Conservation (phyloP, 2,329 filamentous ascomycete genomes). For the Capronia epimyces region DNA sequence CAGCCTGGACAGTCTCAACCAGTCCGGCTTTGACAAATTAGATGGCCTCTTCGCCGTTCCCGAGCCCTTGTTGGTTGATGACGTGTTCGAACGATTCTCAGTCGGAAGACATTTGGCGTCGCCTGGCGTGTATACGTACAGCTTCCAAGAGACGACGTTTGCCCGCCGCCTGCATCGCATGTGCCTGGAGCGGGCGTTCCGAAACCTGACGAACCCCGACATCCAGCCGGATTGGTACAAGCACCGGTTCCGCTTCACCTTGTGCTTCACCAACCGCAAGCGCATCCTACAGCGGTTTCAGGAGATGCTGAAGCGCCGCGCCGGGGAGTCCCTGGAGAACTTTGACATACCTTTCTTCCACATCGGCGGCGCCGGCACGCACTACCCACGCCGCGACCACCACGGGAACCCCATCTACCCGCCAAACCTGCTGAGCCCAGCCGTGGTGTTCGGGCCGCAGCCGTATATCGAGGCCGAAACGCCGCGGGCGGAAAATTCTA, state of each 20-base stretch:
- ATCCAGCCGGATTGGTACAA: constrained; percentile 47
- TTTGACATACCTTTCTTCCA: constrained; percentile 59
- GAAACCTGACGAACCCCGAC: constrained; percentile 31
- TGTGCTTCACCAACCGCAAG: constrained; percentile 50
- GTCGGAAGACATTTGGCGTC: constrained; percentile 27
- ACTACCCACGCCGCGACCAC: constrained; percentile 47
- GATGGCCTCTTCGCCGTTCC: constrained; percentile 12
- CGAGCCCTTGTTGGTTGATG: constrained; percentile 10
- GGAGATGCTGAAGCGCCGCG: constrained; percentile 36
- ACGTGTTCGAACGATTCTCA: constrained; percentile 25
- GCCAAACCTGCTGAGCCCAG: constrained; percentile 29
- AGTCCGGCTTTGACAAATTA: constrained; percentile 16
- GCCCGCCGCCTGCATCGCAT: constrained; percentile 64
- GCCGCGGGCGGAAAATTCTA: constrained; percentile 27
- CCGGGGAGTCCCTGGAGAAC: constrained; percentile 51
- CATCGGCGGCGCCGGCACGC: constrained; percentile 63
- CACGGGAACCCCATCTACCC: constrained; percentile 36
- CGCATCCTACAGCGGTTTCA: constrained; percentile 39
- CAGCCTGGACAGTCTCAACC: constrained; percentile 19
- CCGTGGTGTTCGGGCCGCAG: constrained; percentile 21
- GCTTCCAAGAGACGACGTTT: constrained; percentile 62
- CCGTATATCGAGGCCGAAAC: constrained; percentile 25
- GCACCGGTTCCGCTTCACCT: constrained; percentile 65
- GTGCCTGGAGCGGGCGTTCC: constrained; percentile 58
- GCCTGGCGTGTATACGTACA: constrained; percentile 49